Evolutionary conservation across 148 eudicot genomes (phyloP).

Genomic region (Heliosperma pusillum): DNA sequence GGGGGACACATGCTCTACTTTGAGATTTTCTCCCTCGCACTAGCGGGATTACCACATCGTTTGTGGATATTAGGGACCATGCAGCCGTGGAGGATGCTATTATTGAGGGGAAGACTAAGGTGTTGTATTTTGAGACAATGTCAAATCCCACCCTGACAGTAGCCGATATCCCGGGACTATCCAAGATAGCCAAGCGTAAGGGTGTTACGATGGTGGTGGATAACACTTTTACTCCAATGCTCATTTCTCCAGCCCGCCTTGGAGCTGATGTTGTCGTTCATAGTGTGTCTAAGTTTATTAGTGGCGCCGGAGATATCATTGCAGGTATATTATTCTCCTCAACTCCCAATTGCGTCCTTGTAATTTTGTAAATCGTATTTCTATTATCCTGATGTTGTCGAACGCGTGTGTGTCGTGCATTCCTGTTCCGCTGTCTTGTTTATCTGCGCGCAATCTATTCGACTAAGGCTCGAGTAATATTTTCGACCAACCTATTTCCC

Average conservation of each 20-base stretch:
- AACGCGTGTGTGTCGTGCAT: too few species aligned
- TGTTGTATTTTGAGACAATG: conserved; percentile 75
- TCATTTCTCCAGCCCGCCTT: conserved; percentile 74
- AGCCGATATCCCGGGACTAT: conserved; percentile 67
- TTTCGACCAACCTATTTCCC: too few species aligned
- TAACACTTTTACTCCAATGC: conserved; percentile 91
- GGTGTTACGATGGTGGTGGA: conserved; percentile 77
- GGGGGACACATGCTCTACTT: conserved; percentile 84
- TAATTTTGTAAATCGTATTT: too few species aligned
- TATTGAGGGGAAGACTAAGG: conserved; percentile 51
- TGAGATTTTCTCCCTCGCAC: conserved; percentile 73
- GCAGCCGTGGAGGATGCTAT: conserved; percentile 48
- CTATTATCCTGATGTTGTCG: too few species aligned
- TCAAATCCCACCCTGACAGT: conserved; percentile 85
- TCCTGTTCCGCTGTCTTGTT: too few species aligned
- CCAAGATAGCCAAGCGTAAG: conserved; percentile 59
- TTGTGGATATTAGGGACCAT: conserved; percentile 58
- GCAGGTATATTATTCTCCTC: conserved; percentile 46
- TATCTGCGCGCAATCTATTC: too few species aligned
- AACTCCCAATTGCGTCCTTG: background rate
- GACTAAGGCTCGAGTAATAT: too few species aligned
- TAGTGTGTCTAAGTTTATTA: conserved; percentile 83
- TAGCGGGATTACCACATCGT: conserved; percentile 62
- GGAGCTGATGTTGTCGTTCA: conserved; percentile 97
- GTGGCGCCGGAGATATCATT: conserved; percentile 90